Evolutionary conservation across 306 rosid genomes (phyloP).

Genomic region (Quercus robur): DNA sequence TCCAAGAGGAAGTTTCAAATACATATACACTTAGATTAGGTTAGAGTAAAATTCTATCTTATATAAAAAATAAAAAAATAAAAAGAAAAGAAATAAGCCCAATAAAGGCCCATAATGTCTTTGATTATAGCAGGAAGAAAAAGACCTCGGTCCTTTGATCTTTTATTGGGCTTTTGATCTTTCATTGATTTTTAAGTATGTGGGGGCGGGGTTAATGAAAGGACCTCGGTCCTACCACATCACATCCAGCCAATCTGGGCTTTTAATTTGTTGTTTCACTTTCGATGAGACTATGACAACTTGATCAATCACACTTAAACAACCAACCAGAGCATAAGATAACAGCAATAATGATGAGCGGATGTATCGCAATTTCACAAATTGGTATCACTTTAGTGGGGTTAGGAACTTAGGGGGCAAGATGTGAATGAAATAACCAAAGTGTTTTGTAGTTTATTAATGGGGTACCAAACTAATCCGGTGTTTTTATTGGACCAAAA

Average conservation of each 20-base stretch:
- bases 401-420: background rate
- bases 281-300: background rate
- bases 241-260: background rate
- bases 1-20: no score
- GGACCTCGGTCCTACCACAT: slow-evolving; percentile 7
- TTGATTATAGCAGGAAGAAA: slow-evolving; percentile 2
- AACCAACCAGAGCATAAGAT: background rate
- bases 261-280: background rate
- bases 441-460: background rate
- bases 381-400: background rate
- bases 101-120: slow-evolving; percentile 1
- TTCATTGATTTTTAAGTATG: slow-evolving; percentile 19
- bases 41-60: no score
- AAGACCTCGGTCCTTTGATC: background rate
- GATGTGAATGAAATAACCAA: background rate
- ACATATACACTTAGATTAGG: no score
- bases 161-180: background rate
- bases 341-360: background rate
- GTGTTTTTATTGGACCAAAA: no score
- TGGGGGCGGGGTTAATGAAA: background rate
- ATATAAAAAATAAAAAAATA: no score
- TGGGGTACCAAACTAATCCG: background rate
- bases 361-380: background rate
- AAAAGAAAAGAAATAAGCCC: background rate
- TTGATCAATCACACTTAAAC: background rate